Base-by-base conservation (phyloP, 345 rosid species). In the Acer campestre region DNA sequence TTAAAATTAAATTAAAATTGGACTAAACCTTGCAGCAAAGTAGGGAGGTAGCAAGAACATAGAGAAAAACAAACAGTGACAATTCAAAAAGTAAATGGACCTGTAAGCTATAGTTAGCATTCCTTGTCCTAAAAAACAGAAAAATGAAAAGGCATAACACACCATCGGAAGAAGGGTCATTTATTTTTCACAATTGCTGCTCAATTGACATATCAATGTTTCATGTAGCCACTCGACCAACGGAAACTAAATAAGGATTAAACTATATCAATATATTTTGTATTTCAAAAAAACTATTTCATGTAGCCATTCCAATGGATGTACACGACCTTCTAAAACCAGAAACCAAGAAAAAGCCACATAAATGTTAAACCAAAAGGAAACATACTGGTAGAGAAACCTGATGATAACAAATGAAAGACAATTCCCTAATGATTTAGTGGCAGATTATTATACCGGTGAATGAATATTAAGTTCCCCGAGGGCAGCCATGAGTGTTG, bases 401-500 rank as follows among this genome's bases (percentile, higher is more conserved):
- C 61, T 3, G 29, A 53, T 72, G 48, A 62, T 29, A 80, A 71
- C 55, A 56, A 18, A 61, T 17, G 22, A 62, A 68, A 70, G 17
- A 3, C 12, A 42, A 51, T 23, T 68, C 38, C 2, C 22, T 17
- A 20, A 68, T 35, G 55, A 58, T 40, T 69, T 40, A 44, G 51
- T 65, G 64, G 51, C 20, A 48, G 55, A 35, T 71, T 40, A 61
- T 46, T 61, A 35, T 88, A 95, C 98, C 79, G 85, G 90, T 69
- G 93, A 92, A 67, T 85, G 87, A 81, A 89, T 66, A 82, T 89
- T 88, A 74, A 89, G 89, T 10, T 92, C 93, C 46, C 98, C 99
- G 31, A 95, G 97, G 27, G 97, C 84, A 70, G 98, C 99, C 88
- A 88, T 85, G 42, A 95, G 89, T 29, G 98, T 90, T 67, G 99